Evolutionary conservation across 192 early-diverging fungal species (phyloP).

Genomic region (Haplosporangium gracile): DNA sequence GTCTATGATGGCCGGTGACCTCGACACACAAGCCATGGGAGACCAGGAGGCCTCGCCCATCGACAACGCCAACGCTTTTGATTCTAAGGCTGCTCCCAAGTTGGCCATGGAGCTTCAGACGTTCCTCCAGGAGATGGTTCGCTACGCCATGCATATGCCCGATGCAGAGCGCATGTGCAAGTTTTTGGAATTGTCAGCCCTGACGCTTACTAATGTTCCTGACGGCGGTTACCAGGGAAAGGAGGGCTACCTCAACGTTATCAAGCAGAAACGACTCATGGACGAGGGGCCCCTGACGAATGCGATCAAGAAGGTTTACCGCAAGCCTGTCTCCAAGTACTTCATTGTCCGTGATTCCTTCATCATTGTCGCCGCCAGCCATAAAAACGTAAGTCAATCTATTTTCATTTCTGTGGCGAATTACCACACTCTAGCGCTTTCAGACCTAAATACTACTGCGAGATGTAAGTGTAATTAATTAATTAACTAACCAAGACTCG

Average conservation of each 20-base stretch:
- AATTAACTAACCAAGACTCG: neutral
- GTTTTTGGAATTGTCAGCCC: constrained; percentile 64
- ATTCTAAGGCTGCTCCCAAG: constrained; percentile 43
- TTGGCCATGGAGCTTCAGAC: constrained; percentile 44
- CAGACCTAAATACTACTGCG: neutral
- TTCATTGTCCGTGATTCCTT: constrained; percentile 77
- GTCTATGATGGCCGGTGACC: neutral
- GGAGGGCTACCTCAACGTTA: constrained; percentile 71
- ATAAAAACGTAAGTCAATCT: constrained; percentile 54
- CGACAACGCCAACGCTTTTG: constrained; percentile 22
- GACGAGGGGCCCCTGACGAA: constrained; percentile 64
- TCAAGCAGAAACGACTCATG: constrained; percentile 60
- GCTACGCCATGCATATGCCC: constrained; percentile 50
- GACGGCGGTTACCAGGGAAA: constrained; percentile 71
- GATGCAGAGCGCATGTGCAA: constrained; percentile 63
- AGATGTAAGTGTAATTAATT: neutral
- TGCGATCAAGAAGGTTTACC: constrained; percentile 46
- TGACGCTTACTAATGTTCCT: constrained; percentile 54
- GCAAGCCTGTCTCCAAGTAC: constrained; percentile 71
- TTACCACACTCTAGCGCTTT: neutral
- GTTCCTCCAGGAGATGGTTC: constrained; percentile 56
- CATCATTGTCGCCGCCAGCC: constrained; percentile 60
- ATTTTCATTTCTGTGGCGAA: neutral
- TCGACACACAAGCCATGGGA: neutral
- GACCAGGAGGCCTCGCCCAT: neutral